Conservation (phyloP, 495 filamentous ascomycete genomes). For the Podospora tetraspora region DNA sequence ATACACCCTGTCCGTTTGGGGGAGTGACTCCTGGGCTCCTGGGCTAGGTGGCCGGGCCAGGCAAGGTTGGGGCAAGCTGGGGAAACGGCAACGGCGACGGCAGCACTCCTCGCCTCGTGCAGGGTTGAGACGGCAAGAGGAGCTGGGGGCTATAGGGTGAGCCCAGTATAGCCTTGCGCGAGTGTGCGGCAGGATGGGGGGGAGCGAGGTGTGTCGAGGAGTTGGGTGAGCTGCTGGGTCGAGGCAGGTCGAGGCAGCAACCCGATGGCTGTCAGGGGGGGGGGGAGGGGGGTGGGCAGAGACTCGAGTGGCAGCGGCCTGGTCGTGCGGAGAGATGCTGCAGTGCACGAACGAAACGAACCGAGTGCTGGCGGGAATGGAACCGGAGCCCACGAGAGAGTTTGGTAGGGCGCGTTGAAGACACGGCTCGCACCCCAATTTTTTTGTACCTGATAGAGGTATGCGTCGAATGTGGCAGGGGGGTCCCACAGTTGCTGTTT, state of each 20-base stretch:
- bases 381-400: slow-evolving; percentile 25
- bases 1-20: slow-evolving; percentile 22
- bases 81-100: slow-evolving; percentile 19
- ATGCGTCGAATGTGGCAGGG: slow-evolving; percentile 25
- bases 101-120: slow-evolving; percentile 17
- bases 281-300: slow-evolving; percentile 2
- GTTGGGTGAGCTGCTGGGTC: slow-evolving; percentile 3
- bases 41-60: slow-evolving; percentile 2
- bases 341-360: slow-evolving; percentile 34
- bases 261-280: slow-evolving; percentile 5
- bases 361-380: slow-evolving; percentile 28
- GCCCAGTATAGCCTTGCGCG: slow-evolving; percentile 13
- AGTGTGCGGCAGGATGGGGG: slow-evolving; percentile 4
- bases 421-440: slow-evolving; percentile 31
- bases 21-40: slow-evolving; percentile 11
- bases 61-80: slow-evolving; percentile 13
- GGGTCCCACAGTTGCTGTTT: slow-evolving; percentile 34
- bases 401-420: slow-evolving; percentile 29
- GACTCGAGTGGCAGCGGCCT: slow-evolving; percentile 22
- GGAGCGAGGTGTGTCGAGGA: slow-evolving; percentile 1
- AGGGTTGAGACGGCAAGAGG: slow-evolving; percentile 22
- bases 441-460: slow-evolving; percentile 30
- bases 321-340: slow-evolving; percentile 27
- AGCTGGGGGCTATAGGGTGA: slow-evolving; percentile 28
- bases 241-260: slow-evolving; percentile 8